Evolutionary conservation across 2,329 filamentous ascomycete genomes (phyloP).

Genomic region (Daldinia sp.): DNA sequence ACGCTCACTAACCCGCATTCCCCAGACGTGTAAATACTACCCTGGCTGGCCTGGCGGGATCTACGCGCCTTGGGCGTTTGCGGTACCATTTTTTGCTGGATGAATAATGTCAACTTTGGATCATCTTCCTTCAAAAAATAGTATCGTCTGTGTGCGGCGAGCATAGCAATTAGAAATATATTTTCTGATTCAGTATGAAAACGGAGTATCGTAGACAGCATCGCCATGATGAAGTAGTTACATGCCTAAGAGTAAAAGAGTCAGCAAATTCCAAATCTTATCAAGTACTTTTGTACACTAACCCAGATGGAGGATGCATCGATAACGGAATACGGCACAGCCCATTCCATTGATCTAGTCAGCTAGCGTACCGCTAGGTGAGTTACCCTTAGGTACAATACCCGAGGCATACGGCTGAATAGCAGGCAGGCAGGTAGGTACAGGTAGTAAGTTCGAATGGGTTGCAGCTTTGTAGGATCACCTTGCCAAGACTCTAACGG

Average conservation of each 20-base stretch:
- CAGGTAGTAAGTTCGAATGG: not conserved
- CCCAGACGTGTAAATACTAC: constrained; percentile 5
- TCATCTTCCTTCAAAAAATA: no score
- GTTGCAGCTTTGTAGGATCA: constrained; percentile 15
- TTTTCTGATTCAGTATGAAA: not conserved
- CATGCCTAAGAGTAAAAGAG: not conserved
- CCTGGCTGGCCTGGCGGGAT: no score
- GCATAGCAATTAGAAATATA: not conserved
- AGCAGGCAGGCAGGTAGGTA: not conserved
- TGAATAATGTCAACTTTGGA: not conserved
- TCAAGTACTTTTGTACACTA: not conserved
- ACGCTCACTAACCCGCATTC: constrained; percentile 22
- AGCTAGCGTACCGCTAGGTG: constrained; percentile 2
- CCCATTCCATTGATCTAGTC: constrained; percentile 6
- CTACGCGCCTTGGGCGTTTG: not conserved
- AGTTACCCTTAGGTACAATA: not conserved
- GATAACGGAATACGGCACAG: constrained; percentile 18
- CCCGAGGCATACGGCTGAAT: constrained; percentile 15
- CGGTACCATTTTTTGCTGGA: not conserved
- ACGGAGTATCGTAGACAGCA: not conserved
- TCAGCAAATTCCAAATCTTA: constrained; percentile 1
- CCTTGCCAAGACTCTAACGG: constrained; percentile 11
- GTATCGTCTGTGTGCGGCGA: not conserved
- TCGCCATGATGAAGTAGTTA: not conserved
- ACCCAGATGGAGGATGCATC: not conserved